A percentile compares a stretch with the other conserved stretches of the same genome.
Evolutionary conservation across 1,284 basidiomycete species (phyloP).

Genomic region (Leccinum pallidistipes): DNA sequence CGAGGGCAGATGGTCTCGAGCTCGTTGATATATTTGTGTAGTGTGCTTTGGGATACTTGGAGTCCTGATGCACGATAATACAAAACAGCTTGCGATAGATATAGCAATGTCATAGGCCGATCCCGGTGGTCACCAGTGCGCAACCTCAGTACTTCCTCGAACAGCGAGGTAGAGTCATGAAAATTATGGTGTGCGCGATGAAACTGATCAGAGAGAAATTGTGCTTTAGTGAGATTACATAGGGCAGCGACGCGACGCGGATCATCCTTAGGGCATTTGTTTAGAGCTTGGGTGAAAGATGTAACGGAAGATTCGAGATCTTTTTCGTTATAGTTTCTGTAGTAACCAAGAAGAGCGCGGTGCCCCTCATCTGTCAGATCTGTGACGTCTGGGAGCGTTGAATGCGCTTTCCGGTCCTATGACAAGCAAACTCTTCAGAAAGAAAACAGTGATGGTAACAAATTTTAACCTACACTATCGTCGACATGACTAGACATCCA

Average conservation of each 20-base stretch:
- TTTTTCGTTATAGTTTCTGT: neutral
- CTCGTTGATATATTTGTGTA: neutral
- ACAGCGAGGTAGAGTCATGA: neutral
- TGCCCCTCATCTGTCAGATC: slow-evolving; percentile 8
- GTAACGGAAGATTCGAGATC: slow-evolving; percentile 9
- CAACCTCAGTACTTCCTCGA: slow-evolving; percentile 6
- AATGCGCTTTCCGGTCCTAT: too few relatives aligned
- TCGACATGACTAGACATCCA: neutral
- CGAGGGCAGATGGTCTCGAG: neutral
- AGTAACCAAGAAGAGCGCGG: neutral
- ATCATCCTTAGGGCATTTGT: slow-evolving; percentile 3
- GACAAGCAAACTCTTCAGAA: neutral
- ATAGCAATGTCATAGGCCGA: slow-evolving; percentile 8
- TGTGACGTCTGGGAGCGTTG: neutral
- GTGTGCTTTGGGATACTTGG: neutral
- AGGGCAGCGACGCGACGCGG: neutral
- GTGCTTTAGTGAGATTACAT: slow-evolving; percentile 16
- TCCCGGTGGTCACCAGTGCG: slow-evolving; percentile 6
- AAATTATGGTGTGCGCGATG: neutral
- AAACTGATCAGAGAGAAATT: slow-evolving; percentile 2
- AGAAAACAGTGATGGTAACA: neutral
- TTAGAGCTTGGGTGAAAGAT: slow-evolving; percentile 6
- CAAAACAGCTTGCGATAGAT: slow-evolving; percentile 11
- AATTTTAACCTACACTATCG: neutral
- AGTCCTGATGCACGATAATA: neutral